Conservation (phyloP, 2,329 filamentous ascomycete species). For the Alternaria arbusti region DNA sequence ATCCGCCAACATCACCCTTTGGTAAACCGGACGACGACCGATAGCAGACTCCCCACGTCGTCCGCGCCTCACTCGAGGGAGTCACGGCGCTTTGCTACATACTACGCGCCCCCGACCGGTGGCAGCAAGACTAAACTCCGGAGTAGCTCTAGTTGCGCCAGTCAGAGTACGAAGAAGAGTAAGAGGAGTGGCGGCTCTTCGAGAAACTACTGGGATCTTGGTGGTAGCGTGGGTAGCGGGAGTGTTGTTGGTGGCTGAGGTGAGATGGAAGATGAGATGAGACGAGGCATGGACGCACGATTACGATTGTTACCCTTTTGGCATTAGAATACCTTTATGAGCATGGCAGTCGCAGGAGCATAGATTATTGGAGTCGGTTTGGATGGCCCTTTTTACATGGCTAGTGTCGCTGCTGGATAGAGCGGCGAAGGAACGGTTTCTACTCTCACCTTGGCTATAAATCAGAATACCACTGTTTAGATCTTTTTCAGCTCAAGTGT, state of each 20-base stretch:
- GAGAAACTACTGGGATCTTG: conserved; percentile 91
- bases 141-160: conserved; percentile 75
- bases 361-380: neutral
- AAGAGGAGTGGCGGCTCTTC: conserved; percentile 73
- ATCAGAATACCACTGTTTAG: neutral
- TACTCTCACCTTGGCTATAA: neutral
- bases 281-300: neutral
- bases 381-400: neutral
- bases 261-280: neutral
- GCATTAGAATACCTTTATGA: neutral
- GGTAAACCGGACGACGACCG: conserved; percentile 61
- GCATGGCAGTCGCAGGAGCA: neutral
- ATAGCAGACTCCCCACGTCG: conserved; percentile 36
- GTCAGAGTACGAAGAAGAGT: conserved; percentile 81
- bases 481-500: neutral
- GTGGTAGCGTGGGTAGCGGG: conserved; percentile 78
- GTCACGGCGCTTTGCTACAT: conserved; percentile 9
- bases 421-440: neutral
- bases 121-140: conserved; percentile 20
- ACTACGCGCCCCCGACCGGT: conserved; percentile 1
- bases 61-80: conserved; percentile 23
- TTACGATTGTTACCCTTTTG: neutral
- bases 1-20: conserved; percentile 90
- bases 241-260: conserved; percentile 45
- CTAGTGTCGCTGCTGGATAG: neutral